Base-by-base conservation (phyloP, 192 early-diverging fungal species). In the Backusella luteola region DNA sequence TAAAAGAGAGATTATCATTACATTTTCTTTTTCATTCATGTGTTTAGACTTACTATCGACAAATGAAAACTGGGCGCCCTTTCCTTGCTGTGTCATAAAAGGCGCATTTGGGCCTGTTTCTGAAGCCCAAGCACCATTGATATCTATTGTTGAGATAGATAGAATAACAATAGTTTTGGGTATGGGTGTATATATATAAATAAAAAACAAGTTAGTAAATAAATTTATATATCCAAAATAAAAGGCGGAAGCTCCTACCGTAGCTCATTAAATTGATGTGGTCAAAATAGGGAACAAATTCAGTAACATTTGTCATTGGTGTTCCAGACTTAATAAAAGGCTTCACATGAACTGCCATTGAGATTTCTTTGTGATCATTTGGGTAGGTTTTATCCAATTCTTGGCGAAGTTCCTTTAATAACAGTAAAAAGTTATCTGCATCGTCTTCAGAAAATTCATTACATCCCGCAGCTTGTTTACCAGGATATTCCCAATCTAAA, bases 251-350 rank as follows among this genome's bases (percentile, higher is more conserved):
- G 77, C 87, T 83, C 53, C 85, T 86, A 83, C 90, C 92, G 74
- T 92, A 93, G 19, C 84, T 77, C 90, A 92, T 91, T 39, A 91
- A 67, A n/a, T 91, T 88, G 81, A 93, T 82, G 17, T 81, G 87
- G 75, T 91, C 89, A 53, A 93, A 84, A 52, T 77, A 74, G 17
- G 76, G 69, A 1, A 85, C 87, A 75, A 86, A 92, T 21, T 68
- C 88, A 0, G 77, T 83, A 1, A 92, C 83, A 66, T 90, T 85
- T 8, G 68, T 66, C 71, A 89, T 70, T 6, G 87, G 84, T 1
- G 83, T 85, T 17, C 68, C 69, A 2, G 85, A 74, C 0, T 76
- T 83, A 19, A 84, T 82, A 71, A 91, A 92, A 1, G 91, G 90
- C 74, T 83, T 78, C 53, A 89, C 85, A 68, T 86, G 84, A 4